phyloP scores from a whole-genome alignment of 345 rosid genomes.

The Rhodomyrtus tomentosa region DNA sequence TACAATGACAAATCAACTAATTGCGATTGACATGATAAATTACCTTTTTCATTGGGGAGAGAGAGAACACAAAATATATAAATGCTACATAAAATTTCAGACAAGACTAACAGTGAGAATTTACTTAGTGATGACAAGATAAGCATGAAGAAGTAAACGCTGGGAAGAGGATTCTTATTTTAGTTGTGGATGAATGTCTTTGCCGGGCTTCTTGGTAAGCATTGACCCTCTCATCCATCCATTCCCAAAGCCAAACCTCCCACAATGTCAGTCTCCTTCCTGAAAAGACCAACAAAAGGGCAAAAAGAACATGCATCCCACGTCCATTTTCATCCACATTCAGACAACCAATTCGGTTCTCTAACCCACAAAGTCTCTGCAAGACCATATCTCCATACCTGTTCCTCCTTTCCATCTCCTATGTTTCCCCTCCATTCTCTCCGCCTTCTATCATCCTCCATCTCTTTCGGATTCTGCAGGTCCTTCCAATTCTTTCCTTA shows the following conservation, averaged over 20 bases:
- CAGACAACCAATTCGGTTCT: neutral
- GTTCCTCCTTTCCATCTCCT: neutral
- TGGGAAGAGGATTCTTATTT: neutral
- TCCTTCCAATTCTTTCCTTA: neutral
- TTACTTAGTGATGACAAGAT: neutral
- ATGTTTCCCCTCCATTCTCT: too few relatives aligned
- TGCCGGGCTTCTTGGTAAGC: constrained; percentile 12
- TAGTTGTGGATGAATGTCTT: constrained; percentile 8
- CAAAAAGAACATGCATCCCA: constrained; percentile 16
- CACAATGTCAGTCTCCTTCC: neutral
- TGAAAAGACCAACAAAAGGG: neutral
- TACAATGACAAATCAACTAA: neutral
- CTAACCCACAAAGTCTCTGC: neutral
- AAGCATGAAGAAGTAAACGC: neutral
- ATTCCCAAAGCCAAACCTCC: constrained; percentile 1
- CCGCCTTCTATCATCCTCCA: neutral
- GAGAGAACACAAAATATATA: neutral
- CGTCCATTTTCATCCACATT: neutral
- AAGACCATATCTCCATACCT: neutral
- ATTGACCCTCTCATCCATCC: constrained; percentile 14
- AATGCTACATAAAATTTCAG: neutral
- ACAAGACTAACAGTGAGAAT: neutral
- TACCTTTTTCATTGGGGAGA: neutral
- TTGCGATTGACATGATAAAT: neutral
- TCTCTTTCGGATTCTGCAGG: neutral